These are phyloP conservation scores for Suillus weaverae DNA, from an alignment of 768 basidiomycete species.

Conservation along the genomic window DNA sequence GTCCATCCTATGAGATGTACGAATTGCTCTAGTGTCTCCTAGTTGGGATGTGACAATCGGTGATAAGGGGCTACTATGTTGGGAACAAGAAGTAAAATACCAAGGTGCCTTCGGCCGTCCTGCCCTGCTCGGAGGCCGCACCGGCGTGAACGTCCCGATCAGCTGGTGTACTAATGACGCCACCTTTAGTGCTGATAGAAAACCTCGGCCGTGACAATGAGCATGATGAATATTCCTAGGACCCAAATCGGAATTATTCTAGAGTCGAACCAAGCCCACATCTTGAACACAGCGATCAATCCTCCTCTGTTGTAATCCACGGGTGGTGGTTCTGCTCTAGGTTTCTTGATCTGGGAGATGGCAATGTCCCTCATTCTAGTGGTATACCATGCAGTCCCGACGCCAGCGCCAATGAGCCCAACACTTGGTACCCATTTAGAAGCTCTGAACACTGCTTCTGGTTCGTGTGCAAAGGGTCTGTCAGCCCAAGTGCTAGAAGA, in stretches of 20 bases:
- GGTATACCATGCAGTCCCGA: slow-evolving; percentile 65
- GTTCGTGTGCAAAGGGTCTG: slow-evolving; percentile 41
- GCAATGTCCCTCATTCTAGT: slow-evolving; percentile 58
- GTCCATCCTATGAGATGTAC: no score
- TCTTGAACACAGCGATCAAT: slow-evolving; percentile 38
- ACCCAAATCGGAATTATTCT: slow-evolving; percentile 1
- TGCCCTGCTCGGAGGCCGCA: background rate
- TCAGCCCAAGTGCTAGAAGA: slow-evolving; percentile 16
- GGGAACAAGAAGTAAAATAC: background rate
- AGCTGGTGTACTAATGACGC: background rate
- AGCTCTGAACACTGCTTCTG: slow-evolving; percentile 24
- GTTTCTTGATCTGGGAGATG: slow-evolving; percentile 10
- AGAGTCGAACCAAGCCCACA: slow-evolving; percentile 48
- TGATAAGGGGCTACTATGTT: background rate
- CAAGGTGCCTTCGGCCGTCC: background rate
- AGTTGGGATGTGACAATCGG: background rate
- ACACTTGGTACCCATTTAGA: slow-evolving; percentile 44
- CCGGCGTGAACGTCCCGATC: background rate
- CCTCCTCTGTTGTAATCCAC: slow-evolving; percentile 34
- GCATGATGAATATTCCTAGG: background rate
- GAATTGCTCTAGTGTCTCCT: background rate
- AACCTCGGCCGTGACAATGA: background rate
- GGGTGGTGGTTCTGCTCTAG: slow-evolving; percentile 3
- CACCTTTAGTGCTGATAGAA: background rate
- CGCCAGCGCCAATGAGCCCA: slow-evolving; percentile 64